Conservation (phyloP, 1,284 basidiomycete genomes). For the Trichosporon ovoides region DNA sequence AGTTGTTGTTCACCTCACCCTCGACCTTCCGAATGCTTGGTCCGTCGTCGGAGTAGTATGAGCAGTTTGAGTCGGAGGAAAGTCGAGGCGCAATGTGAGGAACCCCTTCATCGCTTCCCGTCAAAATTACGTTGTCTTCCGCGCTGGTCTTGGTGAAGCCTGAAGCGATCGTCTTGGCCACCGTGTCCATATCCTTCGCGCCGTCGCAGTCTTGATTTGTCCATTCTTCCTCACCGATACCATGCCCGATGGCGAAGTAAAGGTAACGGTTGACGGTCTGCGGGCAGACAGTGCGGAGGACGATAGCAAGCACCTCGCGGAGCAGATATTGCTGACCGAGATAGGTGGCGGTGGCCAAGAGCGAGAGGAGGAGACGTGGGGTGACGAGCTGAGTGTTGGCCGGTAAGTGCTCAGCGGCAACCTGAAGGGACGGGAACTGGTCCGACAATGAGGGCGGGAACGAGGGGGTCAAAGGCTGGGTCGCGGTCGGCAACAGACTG, state of each 20-base stretch:
- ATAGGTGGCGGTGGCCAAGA: conserved; percentile 79
- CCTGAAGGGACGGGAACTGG: conserved; percentile 60
- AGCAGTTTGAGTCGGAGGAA: conserved; percentile 15
- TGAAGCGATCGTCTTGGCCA: conserved; percentile 55
- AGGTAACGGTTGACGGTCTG: conserved; percentile 72
- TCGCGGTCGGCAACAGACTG: conserved; percentile 59
- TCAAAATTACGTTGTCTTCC: background rate
- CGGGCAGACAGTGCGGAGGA: conserved; percentile 73
- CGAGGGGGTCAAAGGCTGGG: conserved; percentile 63
- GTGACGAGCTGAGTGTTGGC: conserved; percentile 64
- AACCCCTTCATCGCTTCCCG: background rate
- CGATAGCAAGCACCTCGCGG: conserved; percentile 64
- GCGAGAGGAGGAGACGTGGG: conserved; percentile 75
- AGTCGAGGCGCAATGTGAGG: background rate
- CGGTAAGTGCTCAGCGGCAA: conserved; percentile 53
- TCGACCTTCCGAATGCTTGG: conserved; percentile 10
- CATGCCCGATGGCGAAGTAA: conserved; percentile 71
- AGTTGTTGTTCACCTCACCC: background rate
- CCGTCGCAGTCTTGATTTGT: conserved; percentile 55
- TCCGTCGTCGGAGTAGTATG: conserved; percentile 9
- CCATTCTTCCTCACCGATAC: conserved; percentile 55
- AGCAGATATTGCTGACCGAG: conserved; percentile 74
- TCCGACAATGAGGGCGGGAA: conserved; percentile 55
- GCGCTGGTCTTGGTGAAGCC: conserved; percentile 5
- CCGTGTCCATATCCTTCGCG: conserved; percentile 63